phyloP scores from a whole-genome alignment of 306 rosid genomes.

The Prunus mume region DNA sequence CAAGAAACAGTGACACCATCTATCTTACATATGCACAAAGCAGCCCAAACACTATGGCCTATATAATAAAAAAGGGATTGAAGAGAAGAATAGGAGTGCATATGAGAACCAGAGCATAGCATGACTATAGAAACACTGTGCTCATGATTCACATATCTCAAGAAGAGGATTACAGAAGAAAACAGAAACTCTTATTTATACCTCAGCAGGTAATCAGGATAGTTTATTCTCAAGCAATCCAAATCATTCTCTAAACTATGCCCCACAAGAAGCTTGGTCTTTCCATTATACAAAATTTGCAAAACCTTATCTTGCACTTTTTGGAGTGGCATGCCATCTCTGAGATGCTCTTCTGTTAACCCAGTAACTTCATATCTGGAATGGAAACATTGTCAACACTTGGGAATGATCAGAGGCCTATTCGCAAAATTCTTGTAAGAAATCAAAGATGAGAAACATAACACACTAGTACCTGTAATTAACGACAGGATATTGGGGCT shows the following conservation, averaged over 20 bases:
- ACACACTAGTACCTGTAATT: constrained; percentile 56
- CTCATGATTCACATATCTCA: background rate
- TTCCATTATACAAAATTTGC: constrained; percentile 64
- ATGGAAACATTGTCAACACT: constrained; percentile 34
- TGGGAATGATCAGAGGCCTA: constrained; percentile 3
- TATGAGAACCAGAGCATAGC: background rate
- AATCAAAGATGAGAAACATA: constrained; percentile 14
- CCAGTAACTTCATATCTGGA: constrained; percentile 76
- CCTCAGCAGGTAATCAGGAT: constrained; percentile 76
- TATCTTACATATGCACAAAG: background rate
- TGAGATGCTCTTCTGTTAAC: constrained; percentile 65
- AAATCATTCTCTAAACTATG: constrained; percentile 71
- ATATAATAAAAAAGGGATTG: background rate
- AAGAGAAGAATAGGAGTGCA: background rate
- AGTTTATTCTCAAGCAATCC: constrained; percentile 61
- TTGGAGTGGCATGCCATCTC: constrained; percentile 64
- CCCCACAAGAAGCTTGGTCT: constrained; percentile 85
- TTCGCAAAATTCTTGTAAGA: constrained; percentile 10
- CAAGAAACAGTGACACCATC: constrained; percentile 1
- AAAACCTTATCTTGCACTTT: constrained; percentile 59
- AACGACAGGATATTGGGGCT: constrained; percentile 55
- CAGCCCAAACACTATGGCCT: background rate
- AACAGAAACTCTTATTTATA: constrained; percentile 23
- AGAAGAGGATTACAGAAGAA: background rate
- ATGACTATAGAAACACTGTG: background rate